Conservation (phyloP, 2,329 filamentous ascomycete species). For the Pezicula carpinea region DNA sequence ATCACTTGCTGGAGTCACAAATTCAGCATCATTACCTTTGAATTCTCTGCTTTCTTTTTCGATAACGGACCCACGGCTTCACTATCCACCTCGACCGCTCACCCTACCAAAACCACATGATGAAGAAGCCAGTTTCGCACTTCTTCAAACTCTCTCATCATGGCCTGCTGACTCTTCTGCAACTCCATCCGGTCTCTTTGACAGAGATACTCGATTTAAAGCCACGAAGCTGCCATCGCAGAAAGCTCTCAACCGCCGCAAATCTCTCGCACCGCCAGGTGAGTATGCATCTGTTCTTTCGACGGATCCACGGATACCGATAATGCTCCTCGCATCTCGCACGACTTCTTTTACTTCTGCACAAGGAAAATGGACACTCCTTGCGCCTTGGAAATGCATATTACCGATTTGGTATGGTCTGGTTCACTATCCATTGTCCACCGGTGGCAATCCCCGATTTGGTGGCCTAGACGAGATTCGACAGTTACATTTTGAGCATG, state of each 20-base stretch:
- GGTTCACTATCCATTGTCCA: constrained; percentile 75
- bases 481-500: constrained; percentile 78
- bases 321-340: constrained; percentile 63
- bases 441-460: constrained; percentile 75
- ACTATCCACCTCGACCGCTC: constrained; percentile 63
- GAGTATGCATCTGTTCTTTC: constrained; percentile 49
- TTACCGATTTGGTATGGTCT: constrained; percentile 80
- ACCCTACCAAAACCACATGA: constrained; percentile 34
- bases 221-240: constrained; percentile 68
- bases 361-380: constrained; percentile 73
- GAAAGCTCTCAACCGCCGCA: constrained; percentile 75
- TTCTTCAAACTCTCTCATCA: constrained; percentile 57
- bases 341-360: constrained; percentile 40
- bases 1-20: constrained; percentile 54
- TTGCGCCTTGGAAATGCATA: constrained; percentile 89
- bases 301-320: constrained; percentile 71
- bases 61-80: constrained; percentile 73
- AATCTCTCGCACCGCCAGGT: constrained; percentile 58
- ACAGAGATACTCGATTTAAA: constrained; percentile 58
- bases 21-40: constrained; percentile 63
- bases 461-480: constrained; percentile 75
- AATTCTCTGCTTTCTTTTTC: constrained; percentile 70
- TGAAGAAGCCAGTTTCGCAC: constrained; percentile 29
- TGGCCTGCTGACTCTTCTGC: constrained; percentile 61
- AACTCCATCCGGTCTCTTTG: constrained; percentile 56